These are phyloP conservation scores for Boletus pseudo-olivaceus DNA, from an alignment of 768 basidiomycete genomes.

Conservation along the genomic window DNA sequence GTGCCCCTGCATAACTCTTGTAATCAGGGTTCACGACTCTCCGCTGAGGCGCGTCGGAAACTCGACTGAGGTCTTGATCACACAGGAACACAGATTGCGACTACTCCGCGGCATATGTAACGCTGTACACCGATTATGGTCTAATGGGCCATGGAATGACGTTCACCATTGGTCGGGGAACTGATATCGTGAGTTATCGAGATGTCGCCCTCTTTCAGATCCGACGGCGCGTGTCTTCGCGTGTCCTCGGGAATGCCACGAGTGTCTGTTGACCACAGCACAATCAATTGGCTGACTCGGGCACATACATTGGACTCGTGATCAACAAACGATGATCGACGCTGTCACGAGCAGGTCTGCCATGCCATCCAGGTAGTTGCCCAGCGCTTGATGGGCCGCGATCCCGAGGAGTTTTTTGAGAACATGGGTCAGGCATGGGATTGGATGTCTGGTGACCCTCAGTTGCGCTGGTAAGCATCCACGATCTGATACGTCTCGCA, in stretches of 20 bases:
- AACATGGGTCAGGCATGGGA: constrained; percentile 92
- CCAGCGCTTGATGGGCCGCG: constrained; percentile 74
- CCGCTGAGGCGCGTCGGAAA: background rate
- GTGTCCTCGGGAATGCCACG: background rate
- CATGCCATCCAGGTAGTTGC: constrained; percentile 76
- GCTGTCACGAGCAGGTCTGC: constrained; percentile 50
- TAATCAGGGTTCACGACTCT: background rate
- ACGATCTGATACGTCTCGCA: background rate
- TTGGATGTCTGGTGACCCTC: constrained; percentile 78
- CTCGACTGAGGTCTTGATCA: constrained; percentile 1
- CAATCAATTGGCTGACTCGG: background rate
- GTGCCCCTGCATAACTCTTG: constrained; percentile 6
- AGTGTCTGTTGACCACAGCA: background rate
- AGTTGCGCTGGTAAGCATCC: constrained; percentile 71
- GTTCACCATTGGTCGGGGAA: constrained; percentile 89
- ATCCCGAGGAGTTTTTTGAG: constrained; percentile 73
- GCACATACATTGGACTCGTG: background rate
- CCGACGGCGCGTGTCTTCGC: background rate
- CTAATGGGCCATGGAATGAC: constrained; percentile 86
- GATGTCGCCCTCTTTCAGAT: background rate
- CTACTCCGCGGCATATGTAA: constrained; percentile 88
- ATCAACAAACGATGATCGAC: background rate
- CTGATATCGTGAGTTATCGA: constrained; percentile 66
- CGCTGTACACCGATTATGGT: constrained; percentile 57
- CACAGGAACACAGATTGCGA: constrained; percentile 88